Evolutionary conservation across 1,139 yeast species (phyloP).

Genomic region (Lodderomyces metapsilosis): DNA sequence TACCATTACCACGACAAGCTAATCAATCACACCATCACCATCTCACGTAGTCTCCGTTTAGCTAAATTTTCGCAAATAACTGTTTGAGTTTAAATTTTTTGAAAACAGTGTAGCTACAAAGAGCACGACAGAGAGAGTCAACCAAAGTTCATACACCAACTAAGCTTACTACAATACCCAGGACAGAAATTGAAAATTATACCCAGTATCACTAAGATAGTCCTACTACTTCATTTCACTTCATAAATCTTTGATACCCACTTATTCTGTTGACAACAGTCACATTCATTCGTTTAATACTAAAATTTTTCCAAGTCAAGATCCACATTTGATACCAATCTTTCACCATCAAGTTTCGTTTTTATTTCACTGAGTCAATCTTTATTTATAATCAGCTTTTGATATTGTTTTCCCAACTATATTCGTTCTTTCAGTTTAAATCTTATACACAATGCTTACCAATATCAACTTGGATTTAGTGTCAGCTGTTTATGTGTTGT

Average conservation of each 20-base stretch:
- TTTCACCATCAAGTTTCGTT: background rate
- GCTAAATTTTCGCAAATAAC: no score
- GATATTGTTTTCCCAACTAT: constrained; percentile 11
- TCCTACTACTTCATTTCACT: background rate
- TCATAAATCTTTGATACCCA: background rate
- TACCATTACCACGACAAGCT: background rate
- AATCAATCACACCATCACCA: background rate
- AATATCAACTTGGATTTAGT: constrained; percentile 12
- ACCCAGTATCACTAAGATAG: no score
- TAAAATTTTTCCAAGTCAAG: no score
- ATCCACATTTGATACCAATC: no score
- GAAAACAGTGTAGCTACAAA: background rate
- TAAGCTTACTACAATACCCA: background rate
- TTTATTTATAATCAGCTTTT: background rate
- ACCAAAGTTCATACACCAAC: background rate
- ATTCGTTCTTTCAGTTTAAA: constrained; percentile 9
- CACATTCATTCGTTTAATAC: constrained; percentile 4
- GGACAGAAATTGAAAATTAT: background rate
- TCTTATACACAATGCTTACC: constrained; percentile 9
- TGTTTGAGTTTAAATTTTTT: background rate
- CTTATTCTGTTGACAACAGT: background rate
- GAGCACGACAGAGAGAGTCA: background rate
- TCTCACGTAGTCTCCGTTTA: background rate
- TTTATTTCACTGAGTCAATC: constrained; percentile 2
- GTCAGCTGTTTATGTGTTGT: constrained; percentile 11